Percentiles rank a stretch among this genome's conserved stretches.
phyloP scores from a whole-genome alignment of 1,284 basidiomycete genomes.

The Ceratobasidium papillatum region DNA sequence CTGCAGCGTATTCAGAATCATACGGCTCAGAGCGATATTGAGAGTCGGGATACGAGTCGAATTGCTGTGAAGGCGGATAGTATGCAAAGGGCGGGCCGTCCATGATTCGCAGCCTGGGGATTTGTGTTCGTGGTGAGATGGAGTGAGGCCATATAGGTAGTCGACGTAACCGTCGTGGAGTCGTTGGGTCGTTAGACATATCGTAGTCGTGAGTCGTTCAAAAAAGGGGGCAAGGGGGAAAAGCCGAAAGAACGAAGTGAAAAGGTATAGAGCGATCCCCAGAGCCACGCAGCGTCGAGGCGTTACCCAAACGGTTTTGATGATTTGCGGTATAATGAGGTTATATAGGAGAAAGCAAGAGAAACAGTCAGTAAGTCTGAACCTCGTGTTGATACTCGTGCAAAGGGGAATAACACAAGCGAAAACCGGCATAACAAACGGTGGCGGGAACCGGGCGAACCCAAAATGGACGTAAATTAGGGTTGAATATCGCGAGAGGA shows the following conservation, averaged over 20 bases:
- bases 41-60: constrained; percentile 6
- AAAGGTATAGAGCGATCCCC: neutral
- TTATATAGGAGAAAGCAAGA: constrained; percentile 5
- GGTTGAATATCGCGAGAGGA: neutral
- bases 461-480: neutral
- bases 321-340: neutral
- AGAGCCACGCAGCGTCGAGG: constrained; percentile 5
- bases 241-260: neutral
- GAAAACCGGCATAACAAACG: constrained; percentile 8
- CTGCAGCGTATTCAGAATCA: neutral
- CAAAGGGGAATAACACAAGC: constrained; percentile 10
- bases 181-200: constrained; percentile 21
- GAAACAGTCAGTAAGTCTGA: constrained; percentile 26
- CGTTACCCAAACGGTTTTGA: neutral
- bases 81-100: constrained; percentile 25
- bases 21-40: constrained; percentile 8
- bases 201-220: constrained; percentile 4
- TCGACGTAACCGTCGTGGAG: constrained; percentile 7
- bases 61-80: constrained; percentile 1
- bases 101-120: constrained; percentile 20
- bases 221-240: neutral
- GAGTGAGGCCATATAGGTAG: constrained; percentile 14
- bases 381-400: constrained; percentile 13
- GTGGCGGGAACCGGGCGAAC: neutral
- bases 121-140: constrained; percentile 7